Evolutionary conservation across 441 rosid species (phyloP).

Genomic region (Pelargonium myrrhifolium): DNA sequence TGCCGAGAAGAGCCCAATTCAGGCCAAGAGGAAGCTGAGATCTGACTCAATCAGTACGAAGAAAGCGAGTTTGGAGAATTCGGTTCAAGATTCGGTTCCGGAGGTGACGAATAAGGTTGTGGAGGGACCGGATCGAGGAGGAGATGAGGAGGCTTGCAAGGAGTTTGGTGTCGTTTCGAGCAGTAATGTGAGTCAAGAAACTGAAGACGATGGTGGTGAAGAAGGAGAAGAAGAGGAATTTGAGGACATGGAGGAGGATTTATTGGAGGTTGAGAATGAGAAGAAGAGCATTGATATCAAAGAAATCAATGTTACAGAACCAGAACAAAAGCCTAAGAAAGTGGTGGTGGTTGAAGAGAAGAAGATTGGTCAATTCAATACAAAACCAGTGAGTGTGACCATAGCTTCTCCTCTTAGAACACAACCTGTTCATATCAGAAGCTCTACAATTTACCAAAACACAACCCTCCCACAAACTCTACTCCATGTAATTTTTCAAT

Average conservation of each 20-base stretch:
- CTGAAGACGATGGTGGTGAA: constrained; percentile 21
- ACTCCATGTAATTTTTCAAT: constrained; percentile 9
- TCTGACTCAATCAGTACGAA: constrained; percentile 30
- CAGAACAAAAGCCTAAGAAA: constrained; percentile 19
- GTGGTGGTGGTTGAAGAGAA: constrained; percentile 27
- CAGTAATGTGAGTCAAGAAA: constrained; percentile 5
- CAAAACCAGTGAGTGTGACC: constrained; percentile 30
- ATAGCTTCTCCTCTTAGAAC: constrained; percentile 36
- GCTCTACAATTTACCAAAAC: constrained; percentile 25
- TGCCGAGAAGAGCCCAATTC: constrained; percentile 25
- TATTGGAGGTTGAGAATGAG: constrained; percentile 33
- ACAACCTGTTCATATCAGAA: constrained; percentile 38
- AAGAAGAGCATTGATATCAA: constrained; percentile 38
- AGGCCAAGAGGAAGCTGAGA: constrained; percentile 26
- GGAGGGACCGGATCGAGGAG: constrained; percentile 25
- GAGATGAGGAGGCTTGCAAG: constrained; percentile 19
- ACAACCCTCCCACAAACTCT: background rate
- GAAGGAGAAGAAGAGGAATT: constrained; percentile 20
- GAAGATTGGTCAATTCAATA: constrained; percentile 30
- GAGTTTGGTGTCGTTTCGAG: constrained; percentile 41
- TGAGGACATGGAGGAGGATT: constrained; percentile 18
- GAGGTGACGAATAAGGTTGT: constrained; percentile 16
- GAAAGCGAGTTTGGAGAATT: constrained; percentile 5
- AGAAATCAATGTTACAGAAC: constrained; percentile 37
- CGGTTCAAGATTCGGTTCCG: constrained; percentile 13